Evolutionary conservation across 129 eudicot genomes (phyloP).

Genomic region (Cynara cardunculus): DNA sequence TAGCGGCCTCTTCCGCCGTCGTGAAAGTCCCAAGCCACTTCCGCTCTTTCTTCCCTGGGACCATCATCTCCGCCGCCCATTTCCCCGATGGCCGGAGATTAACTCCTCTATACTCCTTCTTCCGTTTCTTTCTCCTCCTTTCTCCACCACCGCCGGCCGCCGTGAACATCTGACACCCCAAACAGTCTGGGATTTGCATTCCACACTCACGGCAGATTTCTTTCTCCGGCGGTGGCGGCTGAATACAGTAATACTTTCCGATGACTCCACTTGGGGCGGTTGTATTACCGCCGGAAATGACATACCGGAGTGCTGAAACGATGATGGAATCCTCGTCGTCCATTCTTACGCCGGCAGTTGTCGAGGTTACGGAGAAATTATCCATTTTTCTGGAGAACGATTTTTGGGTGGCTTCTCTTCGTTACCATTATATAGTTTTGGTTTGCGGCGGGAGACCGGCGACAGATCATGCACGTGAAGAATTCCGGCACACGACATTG

Average conservation of each 20-base stretch:
- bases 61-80: slow-evolving; percentile 24
- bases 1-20: slow-evolving; percentile 11
- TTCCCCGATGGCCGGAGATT: slow-evolving; percentile 14
- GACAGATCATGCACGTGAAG: neutral
- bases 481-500: neutral
- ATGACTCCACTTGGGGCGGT: neutral
- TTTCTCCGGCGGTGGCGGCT: neutral
- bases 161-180: slow-evolving; percentile 14
- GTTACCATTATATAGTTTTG: neutral
- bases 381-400: neutral
- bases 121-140: neutral
- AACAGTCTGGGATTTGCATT: neutral
- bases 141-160: neutral
- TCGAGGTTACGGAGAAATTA: neutral
- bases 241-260: neutral
- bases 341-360: neutral
- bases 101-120: slow-evolving; percentile 17
- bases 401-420: neutral
- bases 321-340: slow-evolving; percentile 6
- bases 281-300: neutral
- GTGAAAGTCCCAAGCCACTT: slow-evolving; percentile 18
- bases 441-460: neutral
- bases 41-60: slow-evolving; percentile 6
- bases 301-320: slow-evolving; percentile 3
- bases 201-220: neutral